Base-by-base conservation (phyloP, 345 rosid genomes). In the Toxicodendron radicans region DNA sequence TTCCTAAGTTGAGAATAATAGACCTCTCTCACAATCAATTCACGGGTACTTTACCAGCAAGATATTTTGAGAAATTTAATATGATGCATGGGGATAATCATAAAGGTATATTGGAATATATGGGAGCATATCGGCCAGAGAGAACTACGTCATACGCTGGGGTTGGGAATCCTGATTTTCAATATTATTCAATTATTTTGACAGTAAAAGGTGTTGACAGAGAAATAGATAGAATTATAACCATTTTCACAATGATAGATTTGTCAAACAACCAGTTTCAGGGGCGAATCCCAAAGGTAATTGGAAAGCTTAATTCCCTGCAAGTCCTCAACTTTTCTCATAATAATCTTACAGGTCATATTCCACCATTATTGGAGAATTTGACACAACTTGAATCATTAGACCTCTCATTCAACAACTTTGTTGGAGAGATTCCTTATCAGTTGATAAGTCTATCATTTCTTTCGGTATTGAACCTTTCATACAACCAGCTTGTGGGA, bases 351-450 rank as follows among this genome's bases (percentile, higher is more conserved):
- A 45, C 32, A 21, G 79, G 71, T 9, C 23, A 13, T 9, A 76
- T 75, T 21, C 74, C 76, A n/a, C 6, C 53, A 5, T 57, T 53
- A 3, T 14, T 66, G 32, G 60, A 46, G 38, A 61, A 60, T 21
- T 18, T 79, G 62, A 45, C 11, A 21, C 6, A 20, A 0, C 65
- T 66, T 4, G 73, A 79, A 27, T 72, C 74, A 14, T 18, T 80
- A 18, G 76, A 79, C 14, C 74, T 72, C 0, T 75, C 76, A 14
- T 75, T 74, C 13, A 75, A 75, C 46, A 38, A 27, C 56, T 70
- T 79, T 2, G 11, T 5, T 45, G 74, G 76, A 0, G 21, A 33
- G 8, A 79, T 79, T 23, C 82, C 75, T 2, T 11, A 0, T 9
- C 18, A 79, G 2, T 30, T 71, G 11, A 35, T 56, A 52, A 14